A percentile compares a stretch with the other conserved stretches of the same genome.
phyloP scores from a whole-genome alignment of 768 basidiomycete genomes.

The Cystofilobasidium macerans region DNA sequence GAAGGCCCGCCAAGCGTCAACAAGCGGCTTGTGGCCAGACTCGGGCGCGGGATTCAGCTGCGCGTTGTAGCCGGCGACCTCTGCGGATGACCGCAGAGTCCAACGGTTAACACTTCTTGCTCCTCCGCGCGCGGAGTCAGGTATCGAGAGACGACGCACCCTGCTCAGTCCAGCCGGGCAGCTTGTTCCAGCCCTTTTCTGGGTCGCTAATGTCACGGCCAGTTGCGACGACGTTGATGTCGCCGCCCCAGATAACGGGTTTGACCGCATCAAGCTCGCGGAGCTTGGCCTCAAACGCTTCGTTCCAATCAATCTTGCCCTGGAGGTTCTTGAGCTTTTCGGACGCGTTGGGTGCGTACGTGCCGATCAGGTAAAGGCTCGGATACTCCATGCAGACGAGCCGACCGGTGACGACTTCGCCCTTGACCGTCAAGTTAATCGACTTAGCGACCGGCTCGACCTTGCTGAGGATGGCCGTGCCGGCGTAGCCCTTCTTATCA shows the following conservation, averaged over 20 bases:
- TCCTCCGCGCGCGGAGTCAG: no score
- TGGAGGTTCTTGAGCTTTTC: constrained; percentile 21
- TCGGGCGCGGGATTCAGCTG: constrained; percentile 16
- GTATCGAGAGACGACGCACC: background rate
- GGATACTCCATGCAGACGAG: constrained; percentile 23
- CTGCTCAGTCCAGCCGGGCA: background rate
- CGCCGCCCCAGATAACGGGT: constrained; percentile 21
- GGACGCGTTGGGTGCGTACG: constrained; percentile 24
- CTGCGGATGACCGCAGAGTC: background rate
- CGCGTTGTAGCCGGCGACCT: constrained; percentile 13
- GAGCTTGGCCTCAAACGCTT: constrained; percentile 23
- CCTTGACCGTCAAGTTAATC: constrained; percentile 14
- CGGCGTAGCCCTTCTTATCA: constrained; percentile 24
- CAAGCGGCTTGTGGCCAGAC: constrained; percentile 20
- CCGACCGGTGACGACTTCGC: constrained; percentile 16
- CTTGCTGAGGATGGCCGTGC: constrained; percentile 22
- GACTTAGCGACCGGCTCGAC: constrained; percentile 2
- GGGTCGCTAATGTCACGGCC: constrained; percentile 20
- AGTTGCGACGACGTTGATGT: constrained; percentile 18
- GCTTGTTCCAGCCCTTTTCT: constrained; percentile 19
- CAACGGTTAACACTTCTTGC: no score
- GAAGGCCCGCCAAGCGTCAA: constrained; percentile 22
- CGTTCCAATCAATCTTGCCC: constrained; percentile 24
- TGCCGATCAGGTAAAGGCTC: constrained; percentile 19
- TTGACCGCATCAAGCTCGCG: constrained; percentile 21